Evolutionary conservation across 2,329 filamentous ascomycete species (phyloP), one percentile per base, ranked within the genome.

Genomic region (Sclerotinia sclerotiorum): DNA sequence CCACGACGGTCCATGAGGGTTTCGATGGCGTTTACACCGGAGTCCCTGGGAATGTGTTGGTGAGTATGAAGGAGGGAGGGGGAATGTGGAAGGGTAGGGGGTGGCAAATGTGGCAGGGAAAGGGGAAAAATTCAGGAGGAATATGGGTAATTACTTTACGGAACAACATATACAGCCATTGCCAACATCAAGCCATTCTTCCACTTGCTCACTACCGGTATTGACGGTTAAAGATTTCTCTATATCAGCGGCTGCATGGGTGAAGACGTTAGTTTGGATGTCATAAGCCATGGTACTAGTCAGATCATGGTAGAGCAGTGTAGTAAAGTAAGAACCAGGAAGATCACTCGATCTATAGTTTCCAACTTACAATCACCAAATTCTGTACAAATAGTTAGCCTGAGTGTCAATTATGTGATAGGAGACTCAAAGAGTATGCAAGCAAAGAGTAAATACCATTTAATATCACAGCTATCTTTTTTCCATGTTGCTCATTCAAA

Each of bases 101-200:
- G 7, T 4, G 1, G 32, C 5, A 6, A 35, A 35, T 35, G 32
- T 48, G 44, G 6, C 27, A 32, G 5, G 49, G 27, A 15, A 29
- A 29, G 35, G 19, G 13, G 21, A 10, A 21, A 10, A 3, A 61
- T 11, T 11, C 6, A 11, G 8, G 19, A 29, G 15, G 24, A 21
- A 21, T 27, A 39, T 35, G 66, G 15, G 29, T 8, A 72, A 77
- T 68, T 83, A 94, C 88, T 97, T 99, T 75, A 98, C 94, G 3
- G 93, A 97, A 81, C 95, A 99, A 81, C 95, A 99, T 73, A 99
- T 93, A 78, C 95, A 99, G 71, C 95, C 95, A 74, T 99, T 99
- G 65, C 92, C 93, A 65, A 99, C 88, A 71, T 97, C 94, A 39
- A 99, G 87, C 92, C 96, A 99, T 82, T 97, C 93, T 77, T 95